Base-by-base conservation (phyloP, 805 yeast genomes). In the Wickerhamiella azymoides region DNA sequence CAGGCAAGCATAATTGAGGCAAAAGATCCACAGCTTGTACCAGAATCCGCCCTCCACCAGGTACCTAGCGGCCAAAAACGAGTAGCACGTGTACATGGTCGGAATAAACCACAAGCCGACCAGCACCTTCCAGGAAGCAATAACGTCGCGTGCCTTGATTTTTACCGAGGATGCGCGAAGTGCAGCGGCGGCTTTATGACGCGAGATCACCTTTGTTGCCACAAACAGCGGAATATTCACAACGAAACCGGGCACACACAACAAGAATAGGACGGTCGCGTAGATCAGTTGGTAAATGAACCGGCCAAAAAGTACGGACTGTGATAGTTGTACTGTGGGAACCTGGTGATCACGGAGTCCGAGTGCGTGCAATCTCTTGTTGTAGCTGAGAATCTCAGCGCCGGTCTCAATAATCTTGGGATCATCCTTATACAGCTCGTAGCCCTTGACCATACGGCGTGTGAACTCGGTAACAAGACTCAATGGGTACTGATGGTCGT, bases 61-160 rank as follows among this genome's bases (percentile, higher is more conserved):
- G 49, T 50, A 52, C 50, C 47, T 59, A n/a, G 73, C 61, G 48
- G 59, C 68, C 52, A 61, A 55, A 51, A 60, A 51, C 47, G 96
- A 85, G 64, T 92, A 92, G 47, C 82, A 68, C 32, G 78, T 75
- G 67, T 89, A 92, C 25, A 92, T 66, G 36, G 84, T 61, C 2
- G 98, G 98, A 0, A 96, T 93, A 45, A 84, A 65, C 5, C 89
- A 93, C 74, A 92, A 73, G 28, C 88, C 78, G 35, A 89, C 85
- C 51, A 92, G 68, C 40, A 92, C 80, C 63, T 92, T 92, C 98
- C 98, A 92, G 1, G 97, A 88, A 1, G 97, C 97, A 49, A 92
- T 74, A 21, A 92, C 96, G 62, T 92, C 98, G 47, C 78, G 80
- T 14, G 94, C 98, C 57, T 79, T 78, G 49, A 92, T 79, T 61